A percentile compares a stretch with the other conserved stretches of the same genome.
Conservation (phyloP, 2,329 filamentous ascomycete species). For the Xylaria sp. region DNA sequence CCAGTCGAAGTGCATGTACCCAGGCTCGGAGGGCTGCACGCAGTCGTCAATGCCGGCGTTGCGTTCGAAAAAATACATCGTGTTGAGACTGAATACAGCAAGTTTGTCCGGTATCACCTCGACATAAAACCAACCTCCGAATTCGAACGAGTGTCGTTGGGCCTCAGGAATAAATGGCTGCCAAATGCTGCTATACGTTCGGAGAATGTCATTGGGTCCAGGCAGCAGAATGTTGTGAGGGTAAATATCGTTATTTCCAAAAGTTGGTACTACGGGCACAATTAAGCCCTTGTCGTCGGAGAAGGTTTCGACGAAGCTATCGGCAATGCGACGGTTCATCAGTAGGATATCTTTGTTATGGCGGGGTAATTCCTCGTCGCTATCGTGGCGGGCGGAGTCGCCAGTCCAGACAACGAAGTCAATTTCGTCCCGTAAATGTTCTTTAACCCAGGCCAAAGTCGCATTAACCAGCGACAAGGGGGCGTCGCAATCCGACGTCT, state of each 20-base stretch:
- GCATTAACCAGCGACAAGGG: conserved; percentile 81
- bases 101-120: conserved; percentile 88
- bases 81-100: conserved; percentile 93
- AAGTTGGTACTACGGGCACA: conserved; percentile 84
- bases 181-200: conserved; percentile 80
- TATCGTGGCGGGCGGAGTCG: conserved; percentile 88
- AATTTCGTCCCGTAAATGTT: conserved; percentile 76
- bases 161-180: conserved; percentile 85
- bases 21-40: conserved; percentile 76
- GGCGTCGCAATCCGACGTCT: conserved; percentile 87
- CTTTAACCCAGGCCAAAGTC: conserved; percentile 86
- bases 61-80: conserved; percentile 92
- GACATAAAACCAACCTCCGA: conserved; percentile 92
- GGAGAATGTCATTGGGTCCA: conserved; percentile 88
- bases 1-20: conserved; percentile 96
- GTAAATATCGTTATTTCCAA: conserved; percentile 97
- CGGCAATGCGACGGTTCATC: conserved; percentile 76
- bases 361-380: conserved; percentile 80
- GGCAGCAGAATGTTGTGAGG: conserved; percentile 91
- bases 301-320: conserved; percentile 79
- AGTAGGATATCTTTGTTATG: conserved; percentile 75
- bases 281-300: conserved; percentile 63
- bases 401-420: conserved; percentile 96
- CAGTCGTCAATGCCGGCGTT: conserved; percentile 96
- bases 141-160: conserved; percentile 87